These are phyloP conservation scores for Exophiala sideris DNA, from an alignment of 2,329 filamentous ascomycete species.

Conservation along the genomic window DNA sequence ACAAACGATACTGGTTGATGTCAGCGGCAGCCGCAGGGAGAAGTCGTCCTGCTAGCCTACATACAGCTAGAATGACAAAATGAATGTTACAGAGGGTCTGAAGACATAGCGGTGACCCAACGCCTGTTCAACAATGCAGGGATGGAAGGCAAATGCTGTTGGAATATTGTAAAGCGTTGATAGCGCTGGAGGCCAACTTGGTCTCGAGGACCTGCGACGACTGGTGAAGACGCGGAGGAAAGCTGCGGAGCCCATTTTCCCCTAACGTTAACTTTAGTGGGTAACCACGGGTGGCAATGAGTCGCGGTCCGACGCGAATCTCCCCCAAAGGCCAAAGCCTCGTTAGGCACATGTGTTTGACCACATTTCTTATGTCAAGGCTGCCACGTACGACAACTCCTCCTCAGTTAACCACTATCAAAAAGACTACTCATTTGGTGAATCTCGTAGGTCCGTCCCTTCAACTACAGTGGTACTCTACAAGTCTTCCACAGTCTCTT, in stretches of 20 bases:
- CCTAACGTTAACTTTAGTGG: no score
- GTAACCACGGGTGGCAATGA: no score
- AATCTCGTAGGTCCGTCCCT: background rate
- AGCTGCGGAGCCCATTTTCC: no score
- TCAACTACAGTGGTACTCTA: background rate
- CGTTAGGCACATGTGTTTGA: no score
- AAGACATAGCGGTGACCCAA: conserved; percentile 17
- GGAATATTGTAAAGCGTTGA: background rate
- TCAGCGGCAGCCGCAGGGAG: conserved; percentile 9
- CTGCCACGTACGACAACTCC: no score
- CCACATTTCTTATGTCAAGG: no score
- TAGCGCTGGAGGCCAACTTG: conserved; percentile 10
- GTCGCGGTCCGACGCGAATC: no score
- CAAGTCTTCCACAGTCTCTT: background rate
- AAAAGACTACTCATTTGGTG: background rate
- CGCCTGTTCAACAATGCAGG: background rate
- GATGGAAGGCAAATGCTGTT: background rate
- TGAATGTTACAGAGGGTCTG: conserved; percentile 9
- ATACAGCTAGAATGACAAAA: conserved; percentile 8
- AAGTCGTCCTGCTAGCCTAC: conserved; percentile 7
- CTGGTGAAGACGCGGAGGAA: no score
- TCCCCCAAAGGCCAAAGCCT: no score
- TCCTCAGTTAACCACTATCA: background rate
- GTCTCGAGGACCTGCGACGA: background rate
- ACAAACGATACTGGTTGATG: conserved; percentile 9